Evolutionary conservation across 2,329 filamentous ascomycete genomes (phyloP).

Genomic region (Fusarium tjaetaba): DNA sequence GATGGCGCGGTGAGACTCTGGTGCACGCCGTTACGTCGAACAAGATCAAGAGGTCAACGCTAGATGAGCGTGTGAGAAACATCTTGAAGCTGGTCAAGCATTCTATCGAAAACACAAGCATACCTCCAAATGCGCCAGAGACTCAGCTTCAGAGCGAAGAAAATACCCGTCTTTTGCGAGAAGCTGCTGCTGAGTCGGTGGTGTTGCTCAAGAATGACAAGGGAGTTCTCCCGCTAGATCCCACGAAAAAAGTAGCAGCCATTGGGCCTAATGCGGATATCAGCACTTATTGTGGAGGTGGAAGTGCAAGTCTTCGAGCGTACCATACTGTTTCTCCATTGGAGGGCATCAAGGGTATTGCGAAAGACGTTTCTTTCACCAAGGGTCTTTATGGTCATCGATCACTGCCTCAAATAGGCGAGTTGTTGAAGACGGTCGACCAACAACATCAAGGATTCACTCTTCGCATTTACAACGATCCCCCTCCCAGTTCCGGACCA

Average conservation of each 20-base stretch:
- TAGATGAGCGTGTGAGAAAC: background rate
- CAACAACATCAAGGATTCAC: background rate
- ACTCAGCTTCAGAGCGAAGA: accelerated
- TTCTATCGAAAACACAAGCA: background rate
- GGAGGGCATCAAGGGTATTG: background rate
- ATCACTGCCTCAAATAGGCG: background rate
- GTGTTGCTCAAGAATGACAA: background rate
- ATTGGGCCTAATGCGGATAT: background rate
- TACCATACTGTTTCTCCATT: background rate
- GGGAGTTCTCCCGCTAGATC: background rate
- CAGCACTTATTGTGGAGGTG: background rate
- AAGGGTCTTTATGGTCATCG: background rate
- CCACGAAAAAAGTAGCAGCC: background rate
- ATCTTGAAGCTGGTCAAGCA: background rate
- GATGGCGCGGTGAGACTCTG: background rate
- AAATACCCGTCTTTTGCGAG: background rate
- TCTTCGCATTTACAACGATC: background rate
- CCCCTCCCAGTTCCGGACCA: accelerated
- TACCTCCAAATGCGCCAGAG: background rate
- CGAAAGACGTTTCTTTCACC: background rate
- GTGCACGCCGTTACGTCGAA: background rate
- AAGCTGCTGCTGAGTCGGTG: background rate
- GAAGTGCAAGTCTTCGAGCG: background rate
- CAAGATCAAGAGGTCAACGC: background rate
- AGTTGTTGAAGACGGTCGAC: background rate